Base-by-base conservation (phyloP, 768 basidiomycete genomes). In the Kwoniella heveanensis region DNA sequence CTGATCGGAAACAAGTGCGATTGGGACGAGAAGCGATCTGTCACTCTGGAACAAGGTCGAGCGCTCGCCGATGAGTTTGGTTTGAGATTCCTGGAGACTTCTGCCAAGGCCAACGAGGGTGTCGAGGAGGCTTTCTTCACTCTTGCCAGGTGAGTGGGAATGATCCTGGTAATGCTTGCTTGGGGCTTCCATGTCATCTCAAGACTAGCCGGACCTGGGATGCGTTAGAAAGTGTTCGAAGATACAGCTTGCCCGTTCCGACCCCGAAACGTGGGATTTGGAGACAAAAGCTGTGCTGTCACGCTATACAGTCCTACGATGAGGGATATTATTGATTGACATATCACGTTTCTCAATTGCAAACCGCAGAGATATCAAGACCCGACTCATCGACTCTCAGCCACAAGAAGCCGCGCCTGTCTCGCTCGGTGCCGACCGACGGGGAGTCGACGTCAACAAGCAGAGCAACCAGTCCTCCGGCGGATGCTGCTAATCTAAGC, bases 41-140 rank as follows among this genome's bases (percentile, higher is more conserved):
- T 99, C 60, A 88, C 91, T 4, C 88, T 90, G 79, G 90, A 92
- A 75, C 91, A 93, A 82, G 95, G 96, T 46, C 88, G 88, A 62
- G 90, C 90, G 72, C 86, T 99, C 48, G 96, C 96, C 4, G 84
- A 89, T 57, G 93, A 98, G 80, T 86, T 98, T 29, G 93, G 91
- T n/a, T 85, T 99, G 80, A 88, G 86, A 79, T 99, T 97, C 81
- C 89, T 98, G 85, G 96, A 98, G 83, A 99, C 96, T 17, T 92
- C 90, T 19, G 96, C 96, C 39, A 98, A 98, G 83, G 85, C 90
- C 50, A 97, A 97, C 80, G 92, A 95, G 55, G 92, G 92, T 63
- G 96, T 99, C 36, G 96, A 99, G 82, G 92, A 98, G 72, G 95
- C 95, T 13, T 99, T 99, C 85, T 96, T 98, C 81, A 90, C 90